Evolutionary conservation across 2,329 filamentous ascomycete species (phyloP), one percentile per base, ranked within the genome.

Genomic region (Diaporthe sp.): DNA sequence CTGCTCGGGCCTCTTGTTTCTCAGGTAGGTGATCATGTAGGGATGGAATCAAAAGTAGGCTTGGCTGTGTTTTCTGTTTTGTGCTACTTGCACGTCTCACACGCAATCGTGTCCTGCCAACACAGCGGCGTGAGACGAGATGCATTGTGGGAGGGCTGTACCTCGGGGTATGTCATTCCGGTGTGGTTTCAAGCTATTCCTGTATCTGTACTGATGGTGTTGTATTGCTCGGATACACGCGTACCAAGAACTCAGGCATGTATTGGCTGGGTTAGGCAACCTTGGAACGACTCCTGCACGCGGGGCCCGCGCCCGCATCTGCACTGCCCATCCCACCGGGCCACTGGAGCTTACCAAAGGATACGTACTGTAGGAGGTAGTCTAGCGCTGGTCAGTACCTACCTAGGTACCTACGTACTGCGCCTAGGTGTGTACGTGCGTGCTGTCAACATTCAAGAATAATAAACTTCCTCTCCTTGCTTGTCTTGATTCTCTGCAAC

Each of bases 391-490:
- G 3, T 39, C 31, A 31, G 31, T 31, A 31, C 31, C 31, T 31
- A 31, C 31, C 31, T 31, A 31, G 4, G 31, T 37, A 44, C 42
- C 31, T 31, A 31, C 31, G 31, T 37, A 44, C 42, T 19, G 42
- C 15, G 42, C 42, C 42, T 44, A 44, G 42, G 2, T 34, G 19
- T 7, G 13, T 53, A n/a, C 28, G 46, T 67, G n/a, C 37, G n/a
- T 65, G 59, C 59, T 65, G 62, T 68, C 62, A 31, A 31, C 49
- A n/a, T n/a, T 17, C 65, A 55, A 55, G n/a, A 69, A 69, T 55
- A 69, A 55, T 73, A 73, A 65, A 73, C 58, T 55, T 65, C 46
- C 37, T 42, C 37, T 34, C 44, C 44, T 51, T 49, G 17, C 31
- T 28, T 49, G 46, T 72, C 17, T 61, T 55, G 70, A 39, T 13